Conservation (phyloP, 106 monocot genomes). For the Narthecium ossifragum region DNA sequence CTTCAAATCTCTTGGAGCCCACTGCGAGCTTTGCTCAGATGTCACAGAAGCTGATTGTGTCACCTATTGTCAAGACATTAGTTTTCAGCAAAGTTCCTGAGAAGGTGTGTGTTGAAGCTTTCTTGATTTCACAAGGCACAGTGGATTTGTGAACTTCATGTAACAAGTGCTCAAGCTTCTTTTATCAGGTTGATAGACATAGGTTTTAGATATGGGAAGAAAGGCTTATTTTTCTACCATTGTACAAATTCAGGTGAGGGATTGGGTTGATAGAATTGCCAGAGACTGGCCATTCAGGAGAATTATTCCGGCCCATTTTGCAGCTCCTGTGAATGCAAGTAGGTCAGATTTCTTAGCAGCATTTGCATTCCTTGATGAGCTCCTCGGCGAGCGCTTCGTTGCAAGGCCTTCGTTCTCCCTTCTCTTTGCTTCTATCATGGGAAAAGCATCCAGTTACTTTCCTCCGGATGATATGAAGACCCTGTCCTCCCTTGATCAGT, state of each 20-base stretch:
- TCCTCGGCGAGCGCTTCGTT: constrained; percentile 35
- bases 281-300: constrained; percentile 86
- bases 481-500: constrained; percentile 82
- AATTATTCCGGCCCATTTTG: constrained; percentile 94
- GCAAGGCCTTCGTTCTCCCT: constrained; percentile 53
- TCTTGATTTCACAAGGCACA: neutral
- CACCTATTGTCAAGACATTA: constrained; percentile 91
- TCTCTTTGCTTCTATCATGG: constrained; percentile 73
- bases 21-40: constrained; percentile 81
- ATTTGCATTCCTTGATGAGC: constrained; percentile 81
- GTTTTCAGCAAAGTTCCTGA: constrained; percentile 99
- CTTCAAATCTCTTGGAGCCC: constrained; percentile 93
- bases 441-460: constrained; percentile 83
- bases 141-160: neutral
- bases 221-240: too few relatives aligned
- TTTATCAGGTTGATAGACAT: too few relatives aligned
- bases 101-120: constrained; percentile 45
- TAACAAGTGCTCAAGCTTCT: neutral
- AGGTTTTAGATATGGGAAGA: too few relatives aligned
- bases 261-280: constrained; percentile 77
- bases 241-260: constrained; percentile 66
- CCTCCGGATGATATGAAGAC: constrained; percentile 99
- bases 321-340: constrained; percentile 72
- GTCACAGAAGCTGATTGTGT: constrained; percentile 92
- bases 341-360: constrained; percentile 78